Percentiles rank a stretch among this genome's conserved stretches.
Conservation (phyloP, 225 moss, liverwort and hornwort species). For the Straminergon stramineum region DNA sequence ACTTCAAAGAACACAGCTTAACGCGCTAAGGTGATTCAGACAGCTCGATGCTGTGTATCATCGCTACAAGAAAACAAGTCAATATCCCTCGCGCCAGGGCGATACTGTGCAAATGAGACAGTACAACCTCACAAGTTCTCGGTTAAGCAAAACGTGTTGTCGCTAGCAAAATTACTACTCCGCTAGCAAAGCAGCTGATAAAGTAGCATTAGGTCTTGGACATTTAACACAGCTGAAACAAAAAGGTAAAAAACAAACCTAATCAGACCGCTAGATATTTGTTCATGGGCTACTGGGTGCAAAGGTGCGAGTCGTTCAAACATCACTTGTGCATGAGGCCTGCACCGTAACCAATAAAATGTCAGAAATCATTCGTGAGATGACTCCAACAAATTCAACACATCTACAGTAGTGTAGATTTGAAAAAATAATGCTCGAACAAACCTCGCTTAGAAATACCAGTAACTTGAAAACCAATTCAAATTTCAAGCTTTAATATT, state of each 20-base stretch:
- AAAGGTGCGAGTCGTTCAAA: conserved; percentile 91
- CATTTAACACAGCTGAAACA: not conserved
- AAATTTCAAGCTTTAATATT: not conserved
- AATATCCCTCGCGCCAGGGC: not conserved
- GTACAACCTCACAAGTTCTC: not conserved
- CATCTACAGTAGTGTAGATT: not conserved
- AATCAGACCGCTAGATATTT: conserved; percentile 78
- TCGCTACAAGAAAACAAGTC: not conserved
- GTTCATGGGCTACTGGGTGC: conserved; percentile 90
- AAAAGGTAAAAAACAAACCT: conserved; percentile 32
- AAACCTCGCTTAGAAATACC: not conserved
- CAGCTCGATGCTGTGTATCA: not conserved
- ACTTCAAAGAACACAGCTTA: not conserved
- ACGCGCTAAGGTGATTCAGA: not conserved
- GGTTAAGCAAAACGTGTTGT: not conserved
- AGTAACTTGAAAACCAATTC: not conserved
- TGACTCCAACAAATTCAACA: not conserved
- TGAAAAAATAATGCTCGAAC: not conserved
- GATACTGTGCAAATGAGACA: not conserved
- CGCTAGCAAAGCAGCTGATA: not conserved
- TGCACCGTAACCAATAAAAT: conserved; percentile 13
- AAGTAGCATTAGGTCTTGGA: not conserved
- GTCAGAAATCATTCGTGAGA: not conserved
- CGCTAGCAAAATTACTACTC: not conserved
- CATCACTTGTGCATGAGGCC: conserved; percentile 86